These are phyloP conservation scores for Wickerhamomyces chambardii DNA, from an alignment of 805 yeast species.

Conservation along the genomic window DNA sequence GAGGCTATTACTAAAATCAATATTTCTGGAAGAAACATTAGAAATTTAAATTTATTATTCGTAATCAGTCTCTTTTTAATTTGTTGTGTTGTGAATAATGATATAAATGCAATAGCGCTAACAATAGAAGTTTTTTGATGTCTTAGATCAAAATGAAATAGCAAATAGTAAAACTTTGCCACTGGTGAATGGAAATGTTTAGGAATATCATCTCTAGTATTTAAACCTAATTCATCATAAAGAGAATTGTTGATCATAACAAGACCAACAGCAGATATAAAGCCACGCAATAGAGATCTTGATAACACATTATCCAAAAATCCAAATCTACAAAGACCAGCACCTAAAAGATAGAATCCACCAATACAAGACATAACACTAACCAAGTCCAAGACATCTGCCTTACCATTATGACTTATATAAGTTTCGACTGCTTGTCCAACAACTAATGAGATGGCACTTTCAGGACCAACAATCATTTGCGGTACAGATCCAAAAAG, in stretches of 20 bases:
- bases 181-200: slow-evolving; percentile 61
- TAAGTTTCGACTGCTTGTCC: slow-evolving; percentile 70
- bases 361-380: slow-evolving; percentile 66
- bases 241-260: slow-evolving; percentile 75
- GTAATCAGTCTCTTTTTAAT: slow-evolving; percentile 24
- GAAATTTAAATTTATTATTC: slow-evolving; percentile 22
- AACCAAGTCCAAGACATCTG: slow-evolving; percentile 46
- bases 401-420: slow-evolving; percentile 29
- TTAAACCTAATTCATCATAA: slow-evolving; percentile 66
- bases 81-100: slow-evolving; percentile 35
- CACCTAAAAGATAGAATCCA: slow-evolving; percentile 62
- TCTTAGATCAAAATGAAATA: slow-evolving; percentile 33
- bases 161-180: slow-evolving; percentile 54
- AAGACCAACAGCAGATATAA: slow-evolving; percentile 77
- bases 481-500: slow-evolving; percentile 81
- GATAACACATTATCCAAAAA: slow-evolving; percentile 76
- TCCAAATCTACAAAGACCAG: slow-evolving; percentile 81
- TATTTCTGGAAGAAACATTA: slow-evolving; percentile 78
- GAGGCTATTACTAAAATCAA: slow-evolving; percentile 54
- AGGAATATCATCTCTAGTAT: slow-evolving; percentile 34
- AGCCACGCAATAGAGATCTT: slow-evolving; percentile 70
- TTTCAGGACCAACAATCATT: slow-evolving; percentile 89
- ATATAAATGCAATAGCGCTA: slow-evolving; percentile 41
- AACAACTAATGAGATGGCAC: slow-evolving; percentile 74
- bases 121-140: slow-evolving; percentile 57